These are phyloP conservation scores for Amphibolis antarctica DNA, from an alignment of 106 monocot species.

Conservation along the genomic window DNA sequence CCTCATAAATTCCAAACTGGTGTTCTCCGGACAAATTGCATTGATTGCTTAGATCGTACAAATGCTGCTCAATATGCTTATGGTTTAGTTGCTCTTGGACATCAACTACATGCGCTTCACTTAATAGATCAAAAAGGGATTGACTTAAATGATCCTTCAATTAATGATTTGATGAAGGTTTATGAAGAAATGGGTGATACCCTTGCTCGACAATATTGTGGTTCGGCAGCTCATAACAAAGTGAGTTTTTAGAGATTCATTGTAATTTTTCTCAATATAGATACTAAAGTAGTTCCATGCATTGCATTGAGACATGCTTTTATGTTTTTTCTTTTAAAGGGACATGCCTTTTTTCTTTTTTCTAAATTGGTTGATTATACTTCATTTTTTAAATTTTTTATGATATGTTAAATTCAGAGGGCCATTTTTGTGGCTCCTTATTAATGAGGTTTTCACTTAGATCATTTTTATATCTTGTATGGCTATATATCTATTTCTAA, in stretches of 20 bases:
- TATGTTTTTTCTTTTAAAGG: no score
- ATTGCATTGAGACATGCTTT: no score
- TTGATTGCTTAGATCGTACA: constrained; percentile 97
- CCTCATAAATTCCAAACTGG: constrained; percentile 51
- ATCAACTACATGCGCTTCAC: constrained; percentile 69
- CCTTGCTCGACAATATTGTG: constrained; percentile 89
- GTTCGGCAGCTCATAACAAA: constrained; percentile 99
- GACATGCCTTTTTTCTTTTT: no score
- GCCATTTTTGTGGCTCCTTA: no score
- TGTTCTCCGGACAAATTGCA: constrained; percentile 81
- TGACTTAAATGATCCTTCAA: constrained; percentile 57
- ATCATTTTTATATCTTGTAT: no score
- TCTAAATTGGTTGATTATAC: no score
- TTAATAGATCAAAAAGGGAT: constrained; percentile 38
- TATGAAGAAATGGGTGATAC: constrained; percentile 98
- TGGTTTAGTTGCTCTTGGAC: constrained; percentile 85
- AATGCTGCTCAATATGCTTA: constrained; percentile 98
- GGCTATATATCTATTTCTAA: no score
- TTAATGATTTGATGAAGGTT: constrained; percentile 61
- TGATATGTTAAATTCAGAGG: no score
- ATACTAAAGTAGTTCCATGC: no score
- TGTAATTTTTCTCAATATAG: no score
- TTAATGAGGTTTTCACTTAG: no score
- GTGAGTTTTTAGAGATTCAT: constrained; percentile 17
- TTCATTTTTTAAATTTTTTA: no score